These are phyloP conservation scores for Cyclocybe cylindracea DNA, from an alignment of 768 basidiomycete genomes.

Conservation along the genomic window DNA sequence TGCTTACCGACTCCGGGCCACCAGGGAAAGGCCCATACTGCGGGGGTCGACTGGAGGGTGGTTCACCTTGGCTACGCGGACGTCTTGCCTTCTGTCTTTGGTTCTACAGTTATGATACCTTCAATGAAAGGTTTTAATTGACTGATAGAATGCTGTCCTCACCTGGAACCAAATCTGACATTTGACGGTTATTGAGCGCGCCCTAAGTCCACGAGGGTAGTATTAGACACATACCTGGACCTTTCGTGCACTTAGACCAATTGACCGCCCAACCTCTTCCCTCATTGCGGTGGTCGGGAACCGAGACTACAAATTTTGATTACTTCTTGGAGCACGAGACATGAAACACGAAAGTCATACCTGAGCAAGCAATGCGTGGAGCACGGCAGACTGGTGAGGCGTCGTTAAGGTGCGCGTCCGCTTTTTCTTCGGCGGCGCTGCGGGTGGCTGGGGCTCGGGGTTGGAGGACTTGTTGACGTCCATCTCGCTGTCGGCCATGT, in stretches of 20 bases:
- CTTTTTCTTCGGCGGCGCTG: conserved; percentile 70
- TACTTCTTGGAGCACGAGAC: background rate
- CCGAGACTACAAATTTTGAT: conserved; percentile 58
- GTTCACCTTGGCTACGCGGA: conserved; percentile 62
- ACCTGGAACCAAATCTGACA: conserved; percentile 90
- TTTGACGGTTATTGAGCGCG: conserved; percentile 16
- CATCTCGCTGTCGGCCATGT: conserved; percentile 61
- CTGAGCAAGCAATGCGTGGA: conserved; percentile 85
- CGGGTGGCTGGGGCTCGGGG: conserved; percentile 34
- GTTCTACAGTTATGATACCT: conserved; percentile 52
- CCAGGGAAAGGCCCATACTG: conserved; percentile 67
- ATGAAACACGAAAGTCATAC: conserved; percentile 37
- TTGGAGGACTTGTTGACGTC: conserved; percentile 45
- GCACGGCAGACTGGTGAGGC: conserved; percentile 85
- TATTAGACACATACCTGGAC: conserved; percentile 67
- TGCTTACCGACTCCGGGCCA: conserved; percentile 30
- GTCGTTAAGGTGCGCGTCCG: conserved; percentile 84
- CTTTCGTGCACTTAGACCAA: conserved; percentile 88
- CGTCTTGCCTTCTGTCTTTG: conserved; percentile 86
- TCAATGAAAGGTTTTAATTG: conserved; percentile 14
- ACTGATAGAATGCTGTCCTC: conserved; percentile 18
- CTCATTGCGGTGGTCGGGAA: conserved; percentile 88
- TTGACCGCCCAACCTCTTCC: conserved; percentile 84
- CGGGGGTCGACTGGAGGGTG: conserved; percentile 52
- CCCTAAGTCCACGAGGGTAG: conserved; percentile 8